Evolutionary conservation across 2,329 filamentous ascomycete species (phyloP).

Genomic region (Aspergillus ochraceus): DNA sequence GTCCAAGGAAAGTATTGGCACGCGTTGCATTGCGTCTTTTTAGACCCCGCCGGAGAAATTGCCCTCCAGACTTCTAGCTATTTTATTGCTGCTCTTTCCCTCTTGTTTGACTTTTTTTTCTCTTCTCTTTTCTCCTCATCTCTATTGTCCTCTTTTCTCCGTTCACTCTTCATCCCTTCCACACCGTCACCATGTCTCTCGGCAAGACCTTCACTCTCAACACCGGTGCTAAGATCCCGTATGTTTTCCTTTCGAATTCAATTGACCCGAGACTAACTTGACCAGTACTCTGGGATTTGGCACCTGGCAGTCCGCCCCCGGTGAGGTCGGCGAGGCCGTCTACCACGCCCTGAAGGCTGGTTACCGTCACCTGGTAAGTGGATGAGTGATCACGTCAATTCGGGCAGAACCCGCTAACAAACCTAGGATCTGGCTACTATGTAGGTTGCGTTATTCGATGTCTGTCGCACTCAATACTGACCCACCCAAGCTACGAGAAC

Average conservation of each 20-base stretch:
- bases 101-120: background rate
- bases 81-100: slow-evolving; percentile 5
- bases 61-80: background rate
- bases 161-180: background rate
- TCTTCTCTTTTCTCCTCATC: slow-evolving; percentile 8
- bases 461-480: background rate
- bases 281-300: slow-evolving; percentile 40
- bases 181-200: slow-evolving; percentile 37
- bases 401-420: slow-evolving; percentile 11
- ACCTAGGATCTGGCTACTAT: slow-evolving; percentile 40
- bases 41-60: slow-evolving; percentile 17
- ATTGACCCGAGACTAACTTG: background rate
- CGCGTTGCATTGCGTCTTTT: background rate
- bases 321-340: slow-evolving; percentile 41
- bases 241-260: slow-evolving; percentile 22
- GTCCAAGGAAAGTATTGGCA: background rate
- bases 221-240: slow-evolving; percentile 41
- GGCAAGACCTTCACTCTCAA: slow-evolving; percentile 41
- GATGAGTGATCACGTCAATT: background rate
- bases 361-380: slow-evolving; percentile 40
- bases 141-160: background rate
- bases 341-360: slow-evolving; percentile 42
- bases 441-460: slow-evolving; percentile 20
- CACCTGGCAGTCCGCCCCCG: slow-evolving; percentile 42
- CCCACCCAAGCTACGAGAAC: slow-evolving; percentile 35